Evolutionary conservation across 2,329 filamentous ascomycete species (phyloP).

Genomic region (Xylaria hypoxylon): DNA sequence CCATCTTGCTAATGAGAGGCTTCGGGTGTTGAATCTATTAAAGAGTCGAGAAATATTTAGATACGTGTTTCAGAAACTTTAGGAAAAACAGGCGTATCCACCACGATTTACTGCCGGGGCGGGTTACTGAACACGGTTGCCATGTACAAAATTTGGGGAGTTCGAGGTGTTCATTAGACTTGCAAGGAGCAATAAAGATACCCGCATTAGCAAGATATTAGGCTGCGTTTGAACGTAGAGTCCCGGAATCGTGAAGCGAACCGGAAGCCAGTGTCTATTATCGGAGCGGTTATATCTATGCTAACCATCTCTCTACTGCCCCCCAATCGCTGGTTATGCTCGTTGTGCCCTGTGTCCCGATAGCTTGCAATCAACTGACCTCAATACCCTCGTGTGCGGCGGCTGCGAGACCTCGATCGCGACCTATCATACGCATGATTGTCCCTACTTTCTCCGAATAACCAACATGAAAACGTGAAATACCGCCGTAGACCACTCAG

Average conservation of each 20-base stretch:
- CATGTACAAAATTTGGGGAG: slow-evolving; percentile 19
- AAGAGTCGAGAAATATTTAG: slow-evolving; percentile 94
- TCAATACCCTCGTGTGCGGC: slow-evolving; percentile 9
- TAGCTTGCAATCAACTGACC: neutral
- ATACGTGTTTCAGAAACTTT: slow-evolving; percentile 80
- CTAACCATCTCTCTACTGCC: no score
- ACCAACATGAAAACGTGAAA: slow-evolving; percentile 9
- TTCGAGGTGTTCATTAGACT: slow-evolving; percentile 21
- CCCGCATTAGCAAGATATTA: slow-evolving; percentile 16
- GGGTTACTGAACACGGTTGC: neutral
- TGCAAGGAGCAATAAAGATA: slow-evolving; percentile 28
- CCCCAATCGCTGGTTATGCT: neutral
- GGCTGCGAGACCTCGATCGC: neutral
- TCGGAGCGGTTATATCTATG: neutral
- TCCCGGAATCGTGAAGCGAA: neutral
- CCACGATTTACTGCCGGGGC: neutral
- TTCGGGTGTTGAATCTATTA: slow-evolving; percentile 86
- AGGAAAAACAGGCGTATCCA: slow-evolving; percentile 3
- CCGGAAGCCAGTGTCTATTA: neutral
- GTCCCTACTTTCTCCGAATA: neutral
- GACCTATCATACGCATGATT: neutral
- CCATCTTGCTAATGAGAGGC: slow-evolving; percentile 94
- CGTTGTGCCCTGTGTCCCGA: no score
- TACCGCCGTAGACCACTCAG: neutral
- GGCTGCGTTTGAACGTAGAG: neutral